Conservation (phyloP, 306 rosid genomes). For the Medicago lupulina region DNA sequence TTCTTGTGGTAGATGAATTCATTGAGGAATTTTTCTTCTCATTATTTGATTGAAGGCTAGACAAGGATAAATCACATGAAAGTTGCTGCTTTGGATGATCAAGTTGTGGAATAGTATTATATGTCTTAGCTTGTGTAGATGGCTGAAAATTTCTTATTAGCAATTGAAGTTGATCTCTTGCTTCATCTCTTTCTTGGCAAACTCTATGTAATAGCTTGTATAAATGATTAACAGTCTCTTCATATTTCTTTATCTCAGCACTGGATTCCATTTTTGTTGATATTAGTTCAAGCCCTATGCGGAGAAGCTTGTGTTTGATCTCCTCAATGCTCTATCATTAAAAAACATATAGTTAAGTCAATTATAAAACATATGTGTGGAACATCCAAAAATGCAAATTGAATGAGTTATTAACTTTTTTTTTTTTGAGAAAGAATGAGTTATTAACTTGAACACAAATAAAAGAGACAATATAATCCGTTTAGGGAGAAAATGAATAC, state of each 20-base stretch:
- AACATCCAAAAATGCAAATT: too few relatives aligned
- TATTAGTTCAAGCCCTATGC: constrained; percentile 50
- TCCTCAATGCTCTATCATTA: constrained; percentile 51
- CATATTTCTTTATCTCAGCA: constrained; percentile 49
- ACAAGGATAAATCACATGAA: constrained; percentile 41
- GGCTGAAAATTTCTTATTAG: constrained; percentile 44
- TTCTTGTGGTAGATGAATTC: not conserved
- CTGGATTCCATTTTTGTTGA: constrained; percentile 47
- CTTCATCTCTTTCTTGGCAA: constrained; percentile 73
- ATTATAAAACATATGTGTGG: not conserved
- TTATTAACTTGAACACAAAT: too few relatives aligned
- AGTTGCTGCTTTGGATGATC: constrained; percentile 9
- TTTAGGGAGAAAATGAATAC: not conserved
- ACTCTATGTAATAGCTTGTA: constrained; percentile 47
- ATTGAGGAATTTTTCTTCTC: constrained; percentile 5
- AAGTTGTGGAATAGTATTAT: not conserved
- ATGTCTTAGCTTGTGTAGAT: not conserved
- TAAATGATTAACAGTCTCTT: constrained; percentile 48
- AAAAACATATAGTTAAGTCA: not conserved
- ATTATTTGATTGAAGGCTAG: constrained; percentile 32
- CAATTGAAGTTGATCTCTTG: constrained; percentile 57
- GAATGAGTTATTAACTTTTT: too few relatives aligned
- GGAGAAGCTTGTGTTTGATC: constrained; percentile 48
- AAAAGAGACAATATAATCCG: too few relatives aligned
- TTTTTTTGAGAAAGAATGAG: too few relatives aligned